Conservation (phyloP, 1,284 basidiomycete genomes). For the Phenoliferia sp. region DNA sequence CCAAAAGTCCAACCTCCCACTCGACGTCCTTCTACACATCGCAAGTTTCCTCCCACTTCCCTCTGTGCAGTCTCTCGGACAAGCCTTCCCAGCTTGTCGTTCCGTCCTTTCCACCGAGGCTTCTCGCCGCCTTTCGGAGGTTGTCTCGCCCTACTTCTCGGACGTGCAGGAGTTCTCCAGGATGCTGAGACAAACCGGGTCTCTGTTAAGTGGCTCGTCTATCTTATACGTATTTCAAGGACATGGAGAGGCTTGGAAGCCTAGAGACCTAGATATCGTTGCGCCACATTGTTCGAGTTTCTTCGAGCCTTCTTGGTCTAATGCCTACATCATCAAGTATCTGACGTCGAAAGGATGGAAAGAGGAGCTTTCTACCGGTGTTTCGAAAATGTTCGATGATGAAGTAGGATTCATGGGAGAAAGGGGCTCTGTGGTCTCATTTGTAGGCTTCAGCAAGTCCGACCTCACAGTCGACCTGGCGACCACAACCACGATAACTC, state of each 20-base stretch:
- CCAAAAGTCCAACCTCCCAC: background rate
- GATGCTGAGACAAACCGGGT: background rate
- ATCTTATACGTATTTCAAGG: background rate
- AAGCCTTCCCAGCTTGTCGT: background rate
- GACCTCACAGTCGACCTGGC: too few relatives aligned
- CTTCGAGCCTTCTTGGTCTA: too few relatives aligned
- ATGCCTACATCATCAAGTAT: background rate
- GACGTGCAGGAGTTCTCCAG: background rate
- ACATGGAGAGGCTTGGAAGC: background rate
- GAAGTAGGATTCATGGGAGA: too few relatives aligned
- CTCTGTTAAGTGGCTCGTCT: background rate
- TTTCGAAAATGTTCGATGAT: too few relatives aligned
- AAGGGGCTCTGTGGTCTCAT: too few relatives aligned
- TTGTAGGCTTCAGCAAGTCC: too few relatives aligned
- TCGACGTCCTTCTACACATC: background rate
- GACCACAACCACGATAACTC: too few relatives aligned
- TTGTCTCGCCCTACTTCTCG: background rate
- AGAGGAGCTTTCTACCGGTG: background rate
- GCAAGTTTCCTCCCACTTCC: background rate
- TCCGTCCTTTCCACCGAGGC: background rate
- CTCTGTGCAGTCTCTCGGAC: background rate
- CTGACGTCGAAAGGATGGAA: background rate
- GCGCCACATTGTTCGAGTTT: background rate
- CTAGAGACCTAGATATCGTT: background rate
- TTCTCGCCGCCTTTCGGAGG: background rate